Evolutionary conservation across 2,329 filamentous ascomycete species (phyloP).

Genomic region (Periconia macrospinosa): DNA sequence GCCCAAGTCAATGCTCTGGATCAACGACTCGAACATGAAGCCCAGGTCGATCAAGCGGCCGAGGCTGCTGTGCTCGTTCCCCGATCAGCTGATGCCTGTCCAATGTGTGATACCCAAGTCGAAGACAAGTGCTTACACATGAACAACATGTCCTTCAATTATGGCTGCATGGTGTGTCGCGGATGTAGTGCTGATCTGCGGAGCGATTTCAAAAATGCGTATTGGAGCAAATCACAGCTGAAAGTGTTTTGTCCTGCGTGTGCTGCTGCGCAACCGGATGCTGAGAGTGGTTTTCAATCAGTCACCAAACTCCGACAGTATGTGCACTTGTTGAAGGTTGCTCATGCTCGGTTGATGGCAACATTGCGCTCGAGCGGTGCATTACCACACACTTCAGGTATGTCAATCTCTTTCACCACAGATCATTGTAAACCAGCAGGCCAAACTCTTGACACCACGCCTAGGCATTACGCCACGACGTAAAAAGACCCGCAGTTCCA

Average conservation of each 20-base stretch:
- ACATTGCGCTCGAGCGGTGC: slow-evolving; percentile 84
- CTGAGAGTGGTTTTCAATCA: slow-evolving; percentile 66
- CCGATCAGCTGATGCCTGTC: slow-evolving; percentile 71
- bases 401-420: slow-evolving; percentile 21
- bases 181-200: slow-evolving; percentile 76
- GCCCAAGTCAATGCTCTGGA: slow-evolving; percentile 85
- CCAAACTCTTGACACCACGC: slow-evolving; percentile 33
- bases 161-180: slow-evolving; percentile 70
- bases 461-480: slow-evolving; percentile 32
- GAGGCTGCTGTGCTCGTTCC: slow-evolving; percentile 49
- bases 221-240: slow-evolving; percentile 68
- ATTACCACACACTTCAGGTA: slow-evolving; percentile 70
- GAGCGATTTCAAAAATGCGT: slow-evolving; percentile 67
- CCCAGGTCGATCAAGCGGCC: slow-evolving; percentile 42
- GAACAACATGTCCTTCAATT: slow-evolving; percentile 79
- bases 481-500: slow-evolving; percentile 30
- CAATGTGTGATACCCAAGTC: slow-evolving; percentile 79
- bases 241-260: slow-evolving; percentile 74
- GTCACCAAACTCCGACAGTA: slow-evolving; percentile 92
- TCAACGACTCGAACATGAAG: slow-evolving; percentile 38
- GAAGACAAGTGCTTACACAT: slow-evolving; percentile 88
- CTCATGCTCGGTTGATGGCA: slow-evolving; percentile 83
- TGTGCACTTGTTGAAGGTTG: slow-evolving; percentile 87
- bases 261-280: slow-evolving; percentile 59
- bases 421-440: slow-evolving; percentile 19